Conservation (phyloP, 768 basidiomycete species). For the Tubosaeta brunneosetosa region DNA sequence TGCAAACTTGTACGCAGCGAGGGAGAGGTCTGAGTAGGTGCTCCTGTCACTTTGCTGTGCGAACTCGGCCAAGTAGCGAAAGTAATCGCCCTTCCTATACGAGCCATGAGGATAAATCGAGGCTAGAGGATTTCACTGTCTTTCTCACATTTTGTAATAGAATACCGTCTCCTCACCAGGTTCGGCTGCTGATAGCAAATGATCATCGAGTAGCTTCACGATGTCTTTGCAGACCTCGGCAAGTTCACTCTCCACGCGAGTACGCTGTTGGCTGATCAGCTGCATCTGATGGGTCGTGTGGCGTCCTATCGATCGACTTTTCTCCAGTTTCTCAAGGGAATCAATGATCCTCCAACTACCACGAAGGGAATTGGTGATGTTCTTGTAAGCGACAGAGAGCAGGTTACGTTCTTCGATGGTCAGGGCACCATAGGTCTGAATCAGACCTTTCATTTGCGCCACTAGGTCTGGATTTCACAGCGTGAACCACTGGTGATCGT, state of each 20-base stretch:
- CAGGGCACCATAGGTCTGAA: slow-evolving; percentile 62
- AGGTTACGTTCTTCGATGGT: slow-evolving; percentile 85
- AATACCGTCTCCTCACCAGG: slow-evolving; percentile 83
- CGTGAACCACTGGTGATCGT: slow-evolving; percentile 4
- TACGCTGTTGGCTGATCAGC: slow-evolving; percentile 69
- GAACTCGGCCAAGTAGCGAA: slow-evolving; percentile 87
- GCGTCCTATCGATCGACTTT: slow-evolving; percentile 28
- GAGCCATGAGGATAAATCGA: slow-evolving; percentile 8
- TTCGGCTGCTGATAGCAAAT: slow-evolving; percentile 57
- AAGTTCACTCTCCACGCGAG: slow-evolving; percentile 73
- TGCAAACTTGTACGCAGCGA: slow-evolving; percentile 81
- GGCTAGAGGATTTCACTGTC: neutral
- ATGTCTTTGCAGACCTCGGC: slow-evolving; percentile 76
- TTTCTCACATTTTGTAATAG: slow-evolving; percentile 78
- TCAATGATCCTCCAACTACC: slow-evolving; percentile 83
- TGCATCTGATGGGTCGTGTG: slow-evolving; percentile 42
- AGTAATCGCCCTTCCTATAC: slow-evolving; percentile 81
- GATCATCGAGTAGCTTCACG: slow-evolving; percentile 59
- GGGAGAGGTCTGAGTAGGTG: slow-evolving; percentile 65
- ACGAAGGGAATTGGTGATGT: slow-evolving; percentile 76
- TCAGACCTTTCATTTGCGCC: slow-evolving; percentile 70
- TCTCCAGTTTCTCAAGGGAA: slow-evolving; percentile 62
- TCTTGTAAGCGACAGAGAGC: slow-evolving; percentile 88
- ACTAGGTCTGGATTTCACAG: slow-evolving; percentile 58
- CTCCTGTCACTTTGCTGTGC: slow-evolving; percentile 67